phyloP scores from a whole-genome alignment of 2,329 filamentous ascomycete genomes.

The Cladosporium sp. region DNA sequence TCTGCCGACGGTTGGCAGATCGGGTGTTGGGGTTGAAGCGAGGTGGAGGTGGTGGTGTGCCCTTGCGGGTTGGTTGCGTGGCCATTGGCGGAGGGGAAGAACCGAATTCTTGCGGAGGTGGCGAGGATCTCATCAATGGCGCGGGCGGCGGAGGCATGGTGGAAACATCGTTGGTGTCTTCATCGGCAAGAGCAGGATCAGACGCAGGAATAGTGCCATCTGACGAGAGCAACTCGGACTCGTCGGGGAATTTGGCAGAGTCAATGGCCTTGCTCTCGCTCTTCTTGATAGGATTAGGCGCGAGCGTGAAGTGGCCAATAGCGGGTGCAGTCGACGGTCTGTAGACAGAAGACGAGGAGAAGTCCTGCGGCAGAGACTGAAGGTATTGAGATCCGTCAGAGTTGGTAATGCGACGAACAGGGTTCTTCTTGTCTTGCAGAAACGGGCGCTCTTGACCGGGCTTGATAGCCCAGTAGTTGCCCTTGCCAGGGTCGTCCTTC shows the following conservation, averaged over 20 bases:
- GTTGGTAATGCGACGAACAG: slow-evolving; percentile 53
- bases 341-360: slow-evolving; percentile 19
- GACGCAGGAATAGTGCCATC: slow-evolving; percentile 51
- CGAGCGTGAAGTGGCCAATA: slow-evolving; percentile 33
- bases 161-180: slow-evolving; percentile 37
- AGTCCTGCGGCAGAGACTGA: slow-evolving; percentile 27
- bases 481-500: slow-evolving; percentile 96
- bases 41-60: slow-evolving; percentile 70
- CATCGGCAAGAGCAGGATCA: slow-evolving; percentile 46
- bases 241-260: slow-evolving; percentile 48
- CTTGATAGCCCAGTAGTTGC: slow-evolving; percentile 94
- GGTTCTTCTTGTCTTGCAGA: slow-evolving; percentile 71
- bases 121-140: slow-evolving; percentile 59
- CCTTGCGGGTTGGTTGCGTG: slow-evolving; percentile 56
- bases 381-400: slow-evolving; percentile 45
- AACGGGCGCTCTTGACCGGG: slow-evolving; percentile 86
- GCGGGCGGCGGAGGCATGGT: slow-evolving; percentile 39
- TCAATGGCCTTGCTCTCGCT: slow-evolving; percentile 42
- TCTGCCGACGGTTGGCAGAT: slow-evolving; percentile 65
- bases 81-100: slow-evolving; percentile 93
- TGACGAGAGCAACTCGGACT: slow-evolving; percentile 44
- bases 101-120: slow-evolving; percentile 66
- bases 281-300: slow-evolving; percentile 28
- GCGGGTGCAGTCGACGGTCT: slow-evolving; percentile 38
- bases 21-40: slow-evolving; percentile 61